Percentiles rank a stretch among this genome's conserved stretches.
These are phyloP conservation scores for Exophiala bonariae DNA, from an alignment of 2,329 filamentous ascomycete species.

Conservation along the genomic window DNA sequence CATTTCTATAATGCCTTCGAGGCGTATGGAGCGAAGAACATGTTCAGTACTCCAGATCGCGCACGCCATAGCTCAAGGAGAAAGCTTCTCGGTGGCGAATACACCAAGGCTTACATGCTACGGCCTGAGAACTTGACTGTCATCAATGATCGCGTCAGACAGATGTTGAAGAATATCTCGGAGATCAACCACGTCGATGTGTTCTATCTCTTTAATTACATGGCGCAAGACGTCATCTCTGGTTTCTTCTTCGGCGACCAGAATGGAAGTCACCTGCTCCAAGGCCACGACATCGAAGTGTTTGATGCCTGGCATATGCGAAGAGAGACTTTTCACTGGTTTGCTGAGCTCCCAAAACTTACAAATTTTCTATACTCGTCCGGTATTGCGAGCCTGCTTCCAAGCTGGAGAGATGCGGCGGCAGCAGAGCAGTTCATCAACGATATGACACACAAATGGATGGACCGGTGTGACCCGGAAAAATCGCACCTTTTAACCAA, in stretches of 20 bases:
- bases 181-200: conserved; percentile 2
- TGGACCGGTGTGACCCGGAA: conserved; percentile 10
- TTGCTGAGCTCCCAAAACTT: conserved; percentile 8
- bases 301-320: conserved; percentile 13
- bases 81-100: conserved; percentile 11
- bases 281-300: conserved; percentile 9
- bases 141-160: conserved; percentile 11
- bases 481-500: conserved; percentile 10
- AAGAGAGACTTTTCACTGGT: conserved; percentile 11
- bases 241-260: conserved; percentile 13
- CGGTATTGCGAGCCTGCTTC: conserved; percentile 6
- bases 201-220: conserved; percentile 11
- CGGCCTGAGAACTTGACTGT: conserved; percentile 9
- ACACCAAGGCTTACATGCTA: conserved; percentile 8
- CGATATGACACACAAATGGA: conserved; percentile 11
- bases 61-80: conserved; percentile 7
- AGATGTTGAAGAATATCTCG: conserved; percentile 11
- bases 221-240: conserved; percentile 13
- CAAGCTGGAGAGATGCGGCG: conserved; percentile 8
- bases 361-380: conserved; percentile 9
- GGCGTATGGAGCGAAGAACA: conserved; percentile 24
- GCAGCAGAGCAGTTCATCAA: conserved; percentile 8
- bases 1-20: conserved; percentile 33
- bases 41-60: conserved; percentile 38
- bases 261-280: conserved; percentile 11